Base-by-base conservation (phyloP, 2,329 filamentous ascomycete species). In the Cercospora brassicicola region DNA sequence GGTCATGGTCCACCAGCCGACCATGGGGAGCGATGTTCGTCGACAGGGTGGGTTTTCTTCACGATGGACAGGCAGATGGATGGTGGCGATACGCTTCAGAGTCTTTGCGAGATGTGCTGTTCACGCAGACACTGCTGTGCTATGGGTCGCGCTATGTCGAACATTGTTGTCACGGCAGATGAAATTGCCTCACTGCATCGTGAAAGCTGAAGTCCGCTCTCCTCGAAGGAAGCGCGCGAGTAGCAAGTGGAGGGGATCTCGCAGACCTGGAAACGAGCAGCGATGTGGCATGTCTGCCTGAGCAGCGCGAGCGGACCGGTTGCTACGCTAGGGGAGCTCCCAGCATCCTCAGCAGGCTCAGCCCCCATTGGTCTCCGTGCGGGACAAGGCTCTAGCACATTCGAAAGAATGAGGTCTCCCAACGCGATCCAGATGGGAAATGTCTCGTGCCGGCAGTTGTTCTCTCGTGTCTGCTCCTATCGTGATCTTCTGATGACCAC, bases 261-360 rank as follows among this genome's bases (percentile, higher is more conserved):
- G 15, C 42, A 45, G 39, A 51, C 60, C 60, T 62, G 60, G 60
- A 62, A 62, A 51, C 60, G 42, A 62, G 42, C 60, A 62, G 39
- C 60, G 60, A 48, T 62, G 39, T 62, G 42, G 60, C 60, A 62
- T 62, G 60, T 53, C 60, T 62, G 61, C 61, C 48, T 48, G 62
- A 53, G 62, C 62, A 64, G 62, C 51, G 33, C 20, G 45, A 7
- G 45, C 18, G 33, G 62, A 57, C 51, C 31, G 48, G 51, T 59
- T 23, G 18, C 10, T 15, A 45, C 62, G 48, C 62, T 64, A 64
- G 62, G 26, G 23, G n/a, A 55, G 48, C 20, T 51, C 15, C 45
- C 42, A 55, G 23, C 45, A 33, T n/a, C 7, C 42, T 36, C 60
- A 55, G 18, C 61, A 42, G 30, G 30, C 31, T 30, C 18, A 42